Base-by-base conservation (phyloP, 2,329 filamentous ascomycete genomes). In the Nothophaeocryptopus gaeumannii region DNA sequence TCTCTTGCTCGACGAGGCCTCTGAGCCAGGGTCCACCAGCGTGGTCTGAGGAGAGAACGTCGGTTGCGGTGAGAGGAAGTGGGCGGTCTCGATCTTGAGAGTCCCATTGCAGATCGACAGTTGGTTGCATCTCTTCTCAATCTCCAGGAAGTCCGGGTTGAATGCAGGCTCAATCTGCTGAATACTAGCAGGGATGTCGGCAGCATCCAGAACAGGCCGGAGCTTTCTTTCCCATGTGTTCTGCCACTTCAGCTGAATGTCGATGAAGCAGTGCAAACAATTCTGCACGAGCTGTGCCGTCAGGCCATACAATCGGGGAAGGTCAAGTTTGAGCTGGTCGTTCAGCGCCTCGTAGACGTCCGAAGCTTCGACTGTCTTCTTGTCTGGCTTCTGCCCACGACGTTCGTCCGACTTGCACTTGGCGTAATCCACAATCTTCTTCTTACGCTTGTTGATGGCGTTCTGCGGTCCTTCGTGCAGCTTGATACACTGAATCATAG, bases 311-410 rank as follows among this genome's bases (percentile, higher is more conserved):
- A 99, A 78, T 66, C 85, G 85, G 1, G 92, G 92, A 39, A 99
- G 78, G 67, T 97, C 92, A 58, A 92, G 86, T 70, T 96, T 96
- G 52, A 97, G 77, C 0, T 92, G 89, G 55, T 96, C 89, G 65
- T 97, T 97, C 52, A 99, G 77, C 7, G 90, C 89, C 35, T 88
- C 81, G 68, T 96, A 99, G 66, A 95, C 86, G 63, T 96, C 89
- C 14, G 90, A 89, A 34, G 87, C 82, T 60, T 95, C 89, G 12
- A 81, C 77, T 3, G 91, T 85, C 67, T 92, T 93, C 63, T 89
- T 86, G 67, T 97, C 92, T 10, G 89, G 78, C 60, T 89, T 95
- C 69, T 95, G 91, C 55, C 89, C 89, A 31, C 82, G 79, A 38
- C 89, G 87, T 63, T 86, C 85, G 51, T 91, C 78, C 59, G 86